These are phyloP conservation scores for Exutisphaerella laricina DNA, from an alignment of 2,329 filamentous ascomycete genomes.

Conservation along the genomic window DNA sequence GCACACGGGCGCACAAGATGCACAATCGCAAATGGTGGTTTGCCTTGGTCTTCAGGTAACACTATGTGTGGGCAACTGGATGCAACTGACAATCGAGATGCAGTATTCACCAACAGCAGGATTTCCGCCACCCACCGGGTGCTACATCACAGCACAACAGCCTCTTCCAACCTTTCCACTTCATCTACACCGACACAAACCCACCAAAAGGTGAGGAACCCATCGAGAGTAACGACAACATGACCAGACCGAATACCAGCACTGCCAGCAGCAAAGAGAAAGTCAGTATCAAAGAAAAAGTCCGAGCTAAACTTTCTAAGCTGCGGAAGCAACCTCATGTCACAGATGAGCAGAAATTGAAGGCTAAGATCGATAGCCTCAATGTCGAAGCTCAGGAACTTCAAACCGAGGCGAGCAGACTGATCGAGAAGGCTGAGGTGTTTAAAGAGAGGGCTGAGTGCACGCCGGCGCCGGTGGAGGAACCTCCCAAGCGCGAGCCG, in stretches of 20 bases:
- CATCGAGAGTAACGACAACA: background rate
- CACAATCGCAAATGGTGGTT: background rate
- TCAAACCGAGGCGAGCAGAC: background rate
- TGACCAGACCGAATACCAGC: background rate
- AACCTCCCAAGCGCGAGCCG: constrained; percentile 7
- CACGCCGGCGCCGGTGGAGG: constrained; percentile 4
- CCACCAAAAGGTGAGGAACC: no score
- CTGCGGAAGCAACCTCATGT: constrained; percentile 7
- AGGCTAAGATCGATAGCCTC: constrained; percentile 5
- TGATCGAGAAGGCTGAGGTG: background rate
- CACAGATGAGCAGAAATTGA: constrained; percentile 7
- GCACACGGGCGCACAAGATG: background rate
- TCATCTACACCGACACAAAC: no score
- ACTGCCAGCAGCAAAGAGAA: background rate
- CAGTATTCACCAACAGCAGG: background rate
- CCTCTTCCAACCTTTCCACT: no score
- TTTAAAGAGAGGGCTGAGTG: constrained; percentile 5
- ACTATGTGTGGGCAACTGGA: background rate
- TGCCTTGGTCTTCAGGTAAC: background rate
- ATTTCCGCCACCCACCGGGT: background rate
- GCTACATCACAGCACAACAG: no score
- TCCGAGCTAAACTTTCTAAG: constrained; percentile 2
- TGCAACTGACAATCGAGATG: background rate
- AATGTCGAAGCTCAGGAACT: constrained; percentile 5
- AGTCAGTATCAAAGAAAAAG: background rate